Percentiles rank a stretch among this genome's conserved stretches.
These are phyloP conservation scores for Sugiyamaella neomexicana DNA, from an alignment of 1,139 yeast genomes.

Conservation along the genomic window DNA sequence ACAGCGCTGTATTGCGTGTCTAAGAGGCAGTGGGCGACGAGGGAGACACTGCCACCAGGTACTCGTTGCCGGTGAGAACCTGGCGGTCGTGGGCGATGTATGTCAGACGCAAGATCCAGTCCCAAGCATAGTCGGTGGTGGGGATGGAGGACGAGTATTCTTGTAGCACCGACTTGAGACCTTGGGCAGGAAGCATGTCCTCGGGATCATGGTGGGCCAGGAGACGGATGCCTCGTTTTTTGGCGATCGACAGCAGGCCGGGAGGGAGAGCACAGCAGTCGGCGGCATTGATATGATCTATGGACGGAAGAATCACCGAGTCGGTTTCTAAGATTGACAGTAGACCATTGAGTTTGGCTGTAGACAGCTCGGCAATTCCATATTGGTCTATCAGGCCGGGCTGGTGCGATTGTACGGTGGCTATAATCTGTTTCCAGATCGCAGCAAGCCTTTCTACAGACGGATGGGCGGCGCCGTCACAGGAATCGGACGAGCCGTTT, in stretches of 20 bases:
- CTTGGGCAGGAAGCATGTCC: slow-evolving; percentile 27
- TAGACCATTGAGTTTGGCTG: slow-evolving; percentile 27
- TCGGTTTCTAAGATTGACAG: slow-evolving; percentile 21
- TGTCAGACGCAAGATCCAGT: slow-evolving; percentile 36
- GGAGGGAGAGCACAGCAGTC: slow-evolving; percentile 41
- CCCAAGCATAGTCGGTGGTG: slow-evolving; percentile 26
- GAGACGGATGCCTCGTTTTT: slow-evolving; percentile 32
- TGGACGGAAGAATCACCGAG: slow-evolving; percentile 25
- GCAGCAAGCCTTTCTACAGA: slow-evolving; percentile 25
- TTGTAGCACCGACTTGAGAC: slow-evolving; percentile 16
- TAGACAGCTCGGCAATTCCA: slow-evolving; percentile 38
- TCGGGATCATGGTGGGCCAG: slow-evolving; percentile 39
- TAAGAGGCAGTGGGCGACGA: neutral
- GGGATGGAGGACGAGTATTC: neutral
- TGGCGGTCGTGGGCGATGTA: slow-evolving; percentile 35
- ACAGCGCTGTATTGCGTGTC: neutral
- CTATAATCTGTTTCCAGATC: slow-evolving; percentile 30
- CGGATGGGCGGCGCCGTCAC: neutral
- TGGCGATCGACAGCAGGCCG: slow-evolving; percentile 32
- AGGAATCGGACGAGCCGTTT: slow-evolving; percentile 10
- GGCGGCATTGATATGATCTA: slow-evolving; percentile 38
- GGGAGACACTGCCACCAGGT: slow-evolving; percentile 24
- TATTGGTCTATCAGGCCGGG: slow-evolving; percentile 24
- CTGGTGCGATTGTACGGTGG: slow-evolving; percentile 11
- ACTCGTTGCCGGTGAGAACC: slow-evolving; percentile 35